A percentile compares a stretch with the other conserved stretches of the same genome.
Conservation (phyloP, 768 basidiomycete species). For the Podaxis sp. region DNA sequence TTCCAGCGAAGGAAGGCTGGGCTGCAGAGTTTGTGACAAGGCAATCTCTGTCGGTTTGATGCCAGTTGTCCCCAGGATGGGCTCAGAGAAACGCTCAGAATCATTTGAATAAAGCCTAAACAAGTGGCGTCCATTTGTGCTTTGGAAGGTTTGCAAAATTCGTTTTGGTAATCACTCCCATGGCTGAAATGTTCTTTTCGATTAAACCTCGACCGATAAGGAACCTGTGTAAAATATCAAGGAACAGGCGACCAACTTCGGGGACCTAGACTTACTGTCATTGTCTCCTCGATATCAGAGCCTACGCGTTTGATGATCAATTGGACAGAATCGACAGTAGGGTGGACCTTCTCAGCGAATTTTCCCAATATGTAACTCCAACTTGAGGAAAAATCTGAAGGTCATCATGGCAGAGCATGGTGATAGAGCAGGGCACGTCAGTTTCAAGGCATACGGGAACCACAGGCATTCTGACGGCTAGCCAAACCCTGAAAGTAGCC, state of each 20-base stretch:
- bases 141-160: constrained; percentile 17
- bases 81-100: constrained; percentile 26
- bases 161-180: not conserved
- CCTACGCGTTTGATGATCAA: constrained; percentile 43
- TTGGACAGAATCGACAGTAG: constrained; percentile 42
- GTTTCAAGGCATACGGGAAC: not conserved
- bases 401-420: not conserved
- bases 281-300: constrained; percentile 28
- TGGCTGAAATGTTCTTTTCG: not conserved
- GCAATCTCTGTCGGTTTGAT: constrained; percentile 38
- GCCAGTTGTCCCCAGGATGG: not conserved
- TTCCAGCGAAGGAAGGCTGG: constrained; percentile 30
- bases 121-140: constrained; percentile 45
- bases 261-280: constrained; percentile 33
- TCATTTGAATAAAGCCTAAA: constrained; percentile 23
- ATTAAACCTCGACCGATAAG: constrained; percentile 52
- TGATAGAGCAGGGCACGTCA: no score
- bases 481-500: constrained; percentile 50
- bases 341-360: constrained; percentile 52
- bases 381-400: constrained; percentile 40
- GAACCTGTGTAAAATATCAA: constrained; percentile 32
- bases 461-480: constrained; percentile 39
- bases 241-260: not conserved
- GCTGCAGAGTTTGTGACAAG: constrained; percentile 35
- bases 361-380: constrained; percentile 47